A percentile compares a stretch with the other conserved stretches of the same genome.
Conservation (phyloP, 2,329 filamentous ascomycete genomes). For the Penicillium sp. region DNA sequence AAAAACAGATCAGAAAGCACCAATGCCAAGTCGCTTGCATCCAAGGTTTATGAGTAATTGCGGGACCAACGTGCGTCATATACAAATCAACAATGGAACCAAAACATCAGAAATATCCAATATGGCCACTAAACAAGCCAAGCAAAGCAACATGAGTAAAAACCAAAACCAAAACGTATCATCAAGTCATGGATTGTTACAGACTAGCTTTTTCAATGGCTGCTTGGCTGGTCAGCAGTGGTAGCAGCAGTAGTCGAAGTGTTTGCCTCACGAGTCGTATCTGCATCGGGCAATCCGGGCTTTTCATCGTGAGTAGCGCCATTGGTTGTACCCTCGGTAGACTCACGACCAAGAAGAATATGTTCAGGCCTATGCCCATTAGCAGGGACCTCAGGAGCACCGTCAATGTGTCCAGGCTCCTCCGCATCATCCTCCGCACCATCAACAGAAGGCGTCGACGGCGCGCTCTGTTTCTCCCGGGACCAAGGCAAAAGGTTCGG, state of each 20-base stretch:
- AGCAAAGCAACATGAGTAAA: not conserved
- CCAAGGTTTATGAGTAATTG: not conserved
- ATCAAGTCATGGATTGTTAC: slow-evolving; percentile 15
- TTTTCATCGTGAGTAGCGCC: not conserved
- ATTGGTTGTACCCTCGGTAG: not conserved
- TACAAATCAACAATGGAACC: slow-evolving; percentile 1
- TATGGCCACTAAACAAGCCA: not conserved
- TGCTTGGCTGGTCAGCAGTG: not conserved
- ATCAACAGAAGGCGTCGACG: slow-evolving; percentile 24
- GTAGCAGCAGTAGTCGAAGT: not conserved
- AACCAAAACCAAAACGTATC: not conserved
- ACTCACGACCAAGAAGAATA: not conserved
- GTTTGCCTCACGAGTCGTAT: not conserved
- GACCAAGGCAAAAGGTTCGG: slow-evolving; percentile 30
- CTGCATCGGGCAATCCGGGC: not conserved
- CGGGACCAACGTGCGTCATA: not conserved
- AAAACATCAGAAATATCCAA: not conserved
- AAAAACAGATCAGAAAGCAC: not conserved
- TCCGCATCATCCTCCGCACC: not conserved
- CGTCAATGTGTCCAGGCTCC: not conserved
- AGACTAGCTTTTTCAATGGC: slow-evolving; percentile 3
- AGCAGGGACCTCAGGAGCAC: not conserved
- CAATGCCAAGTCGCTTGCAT: not conserved
- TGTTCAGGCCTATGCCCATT: not conserved
- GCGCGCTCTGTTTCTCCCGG: slow-evolving; percentile 27